A percentile compares a stretch with the other conserved stretches of the same genome.
Conservation (phyloP, 768 basidiomycete genomes). For the Trametes cingulata region DNA sequence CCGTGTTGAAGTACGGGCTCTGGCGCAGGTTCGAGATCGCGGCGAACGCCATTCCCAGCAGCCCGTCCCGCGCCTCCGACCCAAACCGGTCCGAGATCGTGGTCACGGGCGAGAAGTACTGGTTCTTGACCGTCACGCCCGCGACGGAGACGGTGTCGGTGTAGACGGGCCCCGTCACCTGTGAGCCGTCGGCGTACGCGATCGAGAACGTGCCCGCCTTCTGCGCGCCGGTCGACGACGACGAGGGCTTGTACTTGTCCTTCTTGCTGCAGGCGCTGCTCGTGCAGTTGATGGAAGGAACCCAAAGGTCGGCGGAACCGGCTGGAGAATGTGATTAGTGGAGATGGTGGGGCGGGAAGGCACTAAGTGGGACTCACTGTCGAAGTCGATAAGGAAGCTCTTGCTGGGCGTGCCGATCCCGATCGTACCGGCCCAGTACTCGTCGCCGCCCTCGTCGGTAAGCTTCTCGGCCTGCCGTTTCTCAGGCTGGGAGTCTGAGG, state of each 20-base stretch:
- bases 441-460: slow-evolving; percentile 4
- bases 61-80: slow-evolving; percentile 18
- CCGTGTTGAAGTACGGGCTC: slow-evolving; percentile 29
- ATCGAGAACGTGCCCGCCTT: slow-evolving; percentile 30
- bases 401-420: slow-evolving; percentile 17
- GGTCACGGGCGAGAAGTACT: slow-evolving; percentile 19
- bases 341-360: no score
- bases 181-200: slow-evolving; percentile 37
- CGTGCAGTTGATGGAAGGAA: slow-evolving; percentile 24
- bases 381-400: slow-evolving; percentile 21
- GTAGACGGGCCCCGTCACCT: slow-evolving; percentile 32
- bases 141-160: slow-evolving; percentile 34
- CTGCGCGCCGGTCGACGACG: slow-evolving; percentile 26
- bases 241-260: slow-evolving; percentile 21
- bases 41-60: slow-evolving; percentile 32
- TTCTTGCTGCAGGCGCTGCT: slow-evolving; percentile 13
- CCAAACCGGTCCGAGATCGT: neutral
- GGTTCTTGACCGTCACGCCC: slow-evolving; percentile 24
- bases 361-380: slow-evolving; percentile 3
- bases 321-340: neutral
- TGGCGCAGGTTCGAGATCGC: slow-evolving; percentile 23
- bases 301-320: slow-evolving; percentile 30
- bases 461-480: slow-evolving; percentile 9
- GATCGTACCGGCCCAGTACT: slow-evolving; percentile 13
- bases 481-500: no score